phyloP scores from a whole-genome alignment of 257 asterid genomes.

The Anisodus acutangulus region DNA sequence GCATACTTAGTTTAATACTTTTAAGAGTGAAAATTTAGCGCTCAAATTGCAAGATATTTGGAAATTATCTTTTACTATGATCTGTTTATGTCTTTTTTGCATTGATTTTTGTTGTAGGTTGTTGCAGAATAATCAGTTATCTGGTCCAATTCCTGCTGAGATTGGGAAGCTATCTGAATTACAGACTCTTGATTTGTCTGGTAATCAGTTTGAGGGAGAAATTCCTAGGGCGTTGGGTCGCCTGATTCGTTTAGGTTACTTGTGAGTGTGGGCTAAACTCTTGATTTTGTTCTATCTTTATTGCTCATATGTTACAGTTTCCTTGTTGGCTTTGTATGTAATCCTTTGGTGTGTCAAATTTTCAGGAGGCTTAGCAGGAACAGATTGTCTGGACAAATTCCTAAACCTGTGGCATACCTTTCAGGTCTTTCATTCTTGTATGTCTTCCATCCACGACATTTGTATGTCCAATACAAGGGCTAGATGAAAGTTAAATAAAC shows the following conservation, averaged over 20 bases:
- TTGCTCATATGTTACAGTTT: slow-evolving; percentile 15
- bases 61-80: background rate
- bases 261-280: slow-evolving; percentile 57
- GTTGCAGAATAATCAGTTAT: slow-evolving; percentile 73
- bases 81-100: background rate
- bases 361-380: slow-evolving; percentile 83
- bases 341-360: slow-evolving; percentile 34
- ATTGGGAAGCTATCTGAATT: slow-evolving; percentile 77
- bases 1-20: background rate
- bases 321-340: slow-evolving; percentile 30
- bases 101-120: slow-evolving; percentile 48
- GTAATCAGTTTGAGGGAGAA: slow-evolving; percentile 75
- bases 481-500: slow-evolving; percentile 18
- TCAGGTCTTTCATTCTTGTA: slow-evolving; percentile 91
- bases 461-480: background rate
- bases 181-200: slow-evolving; percentile 80
- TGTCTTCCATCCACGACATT: slow-evolving; percentile 47
- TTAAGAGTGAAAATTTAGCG: background rate
- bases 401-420: slow-evolving; percentile 71
- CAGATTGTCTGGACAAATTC: slow-evolving; percentile 82
- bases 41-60: background rate
- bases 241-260: slow-evolving; percentile 61
- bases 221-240: slow-evolving; percentile 80
- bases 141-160: slow-evolving; percentile 68
- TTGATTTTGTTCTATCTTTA: background rate